Conservation (phyloP, 805 yeast genomes). For the Wickerhamomyces hampshirensis region DNA sequence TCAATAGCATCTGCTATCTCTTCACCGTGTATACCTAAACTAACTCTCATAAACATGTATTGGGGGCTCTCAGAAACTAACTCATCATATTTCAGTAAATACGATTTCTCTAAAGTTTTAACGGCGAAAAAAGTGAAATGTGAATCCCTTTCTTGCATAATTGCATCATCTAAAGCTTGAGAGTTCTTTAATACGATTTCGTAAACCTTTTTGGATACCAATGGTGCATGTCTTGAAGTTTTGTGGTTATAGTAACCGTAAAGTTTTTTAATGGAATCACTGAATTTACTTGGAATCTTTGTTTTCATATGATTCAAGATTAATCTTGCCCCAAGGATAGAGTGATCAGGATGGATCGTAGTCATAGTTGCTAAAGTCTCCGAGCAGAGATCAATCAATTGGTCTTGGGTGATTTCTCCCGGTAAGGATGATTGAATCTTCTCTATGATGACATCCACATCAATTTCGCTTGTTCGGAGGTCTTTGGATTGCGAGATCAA, state of each 20-base stretch:
- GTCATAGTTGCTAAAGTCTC: constrained; percentile 98
- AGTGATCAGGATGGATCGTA: constrained; percentile 95
- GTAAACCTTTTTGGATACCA: constrained; percentile 65
- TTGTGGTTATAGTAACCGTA: constrained; percentile 78
- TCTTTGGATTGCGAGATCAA: constrained; percentile 2
- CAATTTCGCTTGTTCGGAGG: constrained; percentile 8
- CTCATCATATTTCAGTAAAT: constrained; percentile 61
- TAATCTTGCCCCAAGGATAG: constrained; percentile 89
- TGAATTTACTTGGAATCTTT: constrained; percentile 82
- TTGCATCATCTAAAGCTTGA: constrained; percentile 65
- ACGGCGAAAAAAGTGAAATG: constrained; percentile 81
- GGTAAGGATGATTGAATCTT: constrained; percentile 6
- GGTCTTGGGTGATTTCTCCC: constrained; percentile 1
- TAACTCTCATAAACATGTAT: constrained; percentile 84
- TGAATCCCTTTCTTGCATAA: constrained; percentile 74
- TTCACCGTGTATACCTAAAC: constrained; percentile 82
- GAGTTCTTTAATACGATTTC: constrained; percentile 58
- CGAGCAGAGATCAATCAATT: constrained; percentile 37
- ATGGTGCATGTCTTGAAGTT: constrained; percentile 50
- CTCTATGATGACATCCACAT: constrained; percentile 1
- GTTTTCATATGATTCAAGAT: constrained; percentile 94
- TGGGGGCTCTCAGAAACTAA: constrained; percentile 86
- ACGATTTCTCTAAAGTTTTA: constrained; percentile 85
- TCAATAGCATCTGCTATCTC: constrained; percentile 65
- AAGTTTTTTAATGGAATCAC: constrained; percentile 68